Evolutionary conservation across 1,139 yeast genomes (phyloP).

Genomic region (Debaryomyces udenii): DNA sequence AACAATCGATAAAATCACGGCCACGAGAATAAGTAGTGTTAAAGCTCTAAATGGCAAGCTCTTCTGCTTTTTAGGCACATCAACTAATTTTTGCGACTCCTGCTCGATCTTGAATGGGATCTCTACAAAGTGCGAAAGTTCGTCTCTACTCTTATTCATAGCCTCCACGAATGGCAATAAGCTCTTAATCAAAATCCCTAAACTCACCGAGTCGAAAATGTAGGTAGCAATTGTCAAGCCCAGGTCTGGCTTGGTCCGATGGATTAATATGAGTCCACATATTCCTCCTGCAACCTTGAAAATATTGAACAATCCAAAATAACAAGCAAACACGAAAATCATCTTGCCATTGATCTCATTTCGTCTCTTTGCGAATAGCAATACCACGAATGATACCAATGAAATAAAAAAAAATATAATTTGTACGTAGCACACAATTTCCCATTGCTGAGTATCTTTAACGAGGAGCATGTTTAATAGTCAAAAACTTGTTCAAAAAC

Average conservation of each 20-base stretch:
- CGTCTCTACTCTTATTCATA: constrained; percentile 1
- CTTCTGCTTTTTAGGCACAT: not conserved
- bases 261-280: constrained; percentile 17
- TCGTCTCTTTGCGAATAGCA: constrained; percentile 1
- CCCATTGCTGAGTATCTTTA: constrained; percentile 16
- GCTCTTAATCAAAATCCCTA: constrained; percentile 22
- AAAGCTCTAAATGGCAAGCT: constrained; percentile 15
- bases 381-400: constrained; percentile 9
- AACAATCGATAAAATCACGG: constrained; percentile 19
- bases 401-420: constrained; percentile 17
- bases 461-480: not conserved
- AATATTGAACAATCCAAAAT: constrained; percentile 17
- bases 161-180: constrained; percentile 17
- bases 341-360: constrained; percentile 4
- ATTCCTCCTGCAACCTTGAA: constrained; percentile 24
- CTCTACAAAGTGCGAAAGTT: not conserved
- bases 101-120: constrained; percentile 1
- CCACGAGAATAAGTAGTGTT: constrained; percentile 19
- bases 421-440: constrained; percentile 22
- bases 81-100: not conserved
- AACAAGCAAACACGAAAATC: constrained; percentile 11
- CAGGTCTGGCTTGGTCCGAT: constrained; percentile 10
- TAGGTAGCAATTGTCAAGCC: constrained; percentile 22
- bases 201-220: constrained; percentile 21
- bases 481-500: too few species aligned